phyloP scores from a whole-genome alignment of 2,329 filamentous ascomycete genomes.

The Pseudogymnoascus destructans region DNA sequence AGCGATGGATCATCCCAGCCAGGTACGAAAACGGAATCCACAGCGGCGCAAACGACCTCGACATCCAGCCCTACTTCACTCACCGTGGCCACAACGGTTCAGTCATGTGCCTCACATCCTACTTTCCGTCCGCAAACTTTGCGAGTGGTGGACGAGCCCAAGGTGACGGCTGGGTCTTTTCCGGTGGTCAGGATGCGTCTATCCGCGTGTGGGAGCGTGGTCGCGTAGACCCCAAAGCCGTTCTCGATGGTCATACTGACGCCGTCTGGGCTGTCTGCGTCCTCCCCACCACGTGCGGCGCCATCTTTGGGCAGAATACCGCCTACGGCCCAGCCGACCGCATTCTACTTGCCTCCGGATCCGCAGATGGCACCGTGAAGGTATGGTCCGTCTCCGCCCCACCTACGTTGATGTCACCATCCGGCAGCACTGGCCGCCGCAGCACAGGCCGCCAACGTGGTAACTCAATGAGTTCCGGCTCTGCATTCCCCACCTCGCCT shows the following conservation, averaged over 20 bases:
- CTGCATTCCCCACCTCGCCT: slow-evolving; percentile 78
- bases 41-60: slow-evolving; percentile 52
- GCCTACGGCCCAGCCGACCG: slow-evolving; percentile 71
- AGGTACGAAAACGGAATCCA: slow-evolving; percentile 51
- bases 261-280: slow-evolving; percentile 94
- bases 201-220: slow-evolving; percentile 93
- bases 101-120: slow-evolving; percentile 76
- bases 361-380: slow-evolving; percentile 80
- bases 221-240: slow-evolving; percentile 87
- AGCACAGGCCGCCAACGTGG: slow-evolving; percentile 65
- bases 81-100: slow-evolving; percentile 88
- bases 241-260: slow-evolving; percentile 86
- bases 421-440: slow-evolving; percentile 47
- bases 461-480: slow-evolving; percentile 89
- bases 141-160: slow-evolving; percentile 75
- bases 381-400: slow-evolving; percentile 91
- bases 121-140: slow-evolving; percentile 77
- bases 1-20: slow-evolving; percentile 86
- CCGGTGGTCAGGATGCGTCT: slow-evolving; percentile 85
- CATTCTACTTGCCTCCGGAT: slow-evolving; percentile 80
- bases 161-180: slow-evolving; percentile 97
- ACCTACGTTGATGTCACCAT: slow-evolving; percentile 70
- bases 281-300: slow-evolving; percentile 66
- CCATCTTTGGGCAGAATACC: slow-evolving; percentile 64
- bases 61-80: slow-evolving; percentile 88